Evolutionary conservation across 352 stramenopile genomes (phyloP), one percentile per base, ranked within the genome.

Genomic region (Globisporangium parvum): DNA sequence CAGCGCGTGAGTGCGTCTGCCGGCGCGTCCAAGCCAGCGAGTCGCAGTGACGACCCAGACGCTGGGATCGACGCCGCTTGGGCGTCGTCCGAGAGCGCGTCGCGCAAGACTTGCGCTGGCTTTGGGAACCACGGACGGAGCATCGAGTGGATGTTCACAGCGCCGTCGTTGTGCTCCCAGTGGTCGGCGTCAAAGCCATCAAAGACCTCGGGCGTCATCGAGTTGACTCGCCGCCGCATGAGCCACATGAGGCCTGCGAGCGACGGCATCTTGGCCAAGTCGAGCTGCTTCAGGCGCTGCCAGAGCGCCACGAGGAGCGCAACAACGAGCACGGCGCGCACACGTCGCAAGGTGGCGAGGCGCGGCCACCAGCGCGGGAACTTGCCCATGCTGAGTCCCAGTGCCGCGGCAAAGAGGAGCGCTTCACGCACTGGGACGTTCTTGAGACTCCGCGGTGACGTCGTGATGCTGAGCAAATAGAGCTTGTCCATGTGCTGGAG

Each of bases 141-240:
- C 80, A 88, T 88, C 21, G 78, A 89, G 14, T 70, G 64, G 28
- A 88, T 81, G 53, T 91, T 91, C 11, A 92, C 81, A 1, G 71
- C 70, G 6, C 81, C 81, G 46, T 91, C 81, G 37, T 91, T 91
- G 64, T 83, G 81, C 41, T 77, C 67, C 81, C 81, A 91, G 46
- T 77, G 67, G 23, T 69, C 60, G 6, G 61, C 41, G 26, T 88
- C 71, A 55, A 87, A 88, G 17, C 78, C 78, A 47, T 88, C 70
- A 50, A 81, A 87, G 49, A 89, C 75, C 63, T 74, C 65, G 1
- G 77, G 68, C 8, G 31, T 37, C 2, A 91, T 58, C 18, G 61
- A 71, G 23, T 68, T 66, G 15, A 78, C 75, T 14, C 70, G 70
- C 49, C 67, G 72, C 15, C 60, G 67, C 55, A 91, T 87, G 47